Evolutionary conservation across 139 green algal genomes (phyloP).

Genomic region (Chlorella sp.): DNA sequence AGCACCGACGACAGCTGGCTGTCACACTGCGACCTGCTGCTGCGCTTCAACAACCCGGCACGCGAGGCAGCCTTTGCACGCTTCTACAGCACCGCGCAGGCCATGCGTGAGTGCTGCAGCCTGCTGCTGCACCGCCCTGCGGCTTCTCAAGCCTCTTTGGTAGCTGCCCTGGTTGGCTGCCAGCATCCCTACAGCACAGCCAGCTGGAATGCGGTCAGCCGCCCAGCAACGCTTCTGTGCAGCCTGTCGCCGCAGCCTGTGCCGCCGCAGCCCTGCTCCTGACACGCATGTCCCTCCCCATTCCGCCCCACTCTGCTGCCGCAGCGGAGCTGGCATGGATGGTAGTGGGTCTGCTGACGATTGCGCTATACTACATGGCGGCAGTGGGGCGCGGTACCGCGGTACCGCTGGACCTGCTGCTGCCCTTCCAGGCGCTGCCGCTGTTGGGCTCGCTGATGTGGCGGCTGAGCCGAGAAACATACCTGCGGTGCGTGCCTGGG

Average conservation of each 20-base stretch:
- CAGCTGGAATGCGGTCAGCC: too few species aligned
- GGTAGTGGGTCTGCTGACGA: neutral
- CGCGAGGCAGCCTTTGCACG: neutral
- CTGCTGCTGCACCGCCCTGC: neutral
- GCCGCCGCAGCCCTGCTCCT: neutral
- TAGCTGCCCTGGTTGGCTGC: too few species aligned
- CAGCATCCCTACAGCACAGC: too few species aligned
- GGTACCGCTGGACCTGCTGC: neutral
- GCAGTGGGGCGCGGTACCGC: neutral
- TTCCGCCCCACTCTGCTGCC: neutral
- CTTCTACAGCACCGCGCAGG: neutral
- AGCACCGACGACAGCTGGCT: neutral
- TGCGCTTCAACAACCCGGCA: conserved; percentile 10
- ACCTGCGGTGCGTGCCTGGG: neutral
- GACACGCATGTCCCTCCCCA: too few species aligned
- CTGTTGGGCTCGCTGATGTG: neutral
- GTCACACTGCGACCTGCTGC: conserved; percentile 12
- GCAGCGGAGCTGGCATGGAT: conserved; percentile 28
- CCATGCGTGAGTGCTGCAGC: neutral
- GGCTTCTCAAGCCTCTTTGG: too few species aligned
- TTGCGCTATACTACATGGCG: neutral
- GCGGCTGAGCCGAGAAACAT: neutral
- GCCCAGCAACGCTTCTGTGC: too few species aligned
- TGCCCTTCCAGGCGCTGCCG: conserved; percentile 17
- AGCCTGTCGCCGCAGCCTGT: too few species aligned